phyloP scores from a whole-genome alignment of 345 rosid species.

The Acer saccharum region DNA sequence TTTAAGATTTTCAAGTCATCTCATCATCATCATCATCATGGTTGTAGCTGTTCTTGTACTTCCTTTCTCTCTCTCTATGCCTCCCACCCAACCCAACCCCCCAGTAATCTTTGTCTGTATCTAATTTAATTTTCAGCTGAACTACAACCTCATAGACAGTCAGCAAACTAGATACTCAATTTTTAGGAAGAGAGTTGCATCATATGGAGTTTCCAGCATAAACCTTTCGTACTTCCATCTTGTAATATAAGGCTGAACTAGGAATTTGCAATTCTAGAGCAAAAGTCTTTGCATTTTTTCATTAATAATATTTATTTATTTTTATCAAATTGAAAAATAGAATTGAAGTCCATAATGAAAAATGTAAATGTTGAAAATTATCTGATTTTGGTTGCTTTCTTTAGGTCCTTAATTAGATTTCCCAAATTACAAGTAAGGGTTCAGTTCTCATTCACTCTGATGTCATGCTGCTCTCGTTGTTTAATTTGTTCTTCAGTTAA shows the following conservation, averaged over 20 bases:
- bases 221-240: background rate
- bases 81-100: background rate
- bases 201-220: background rate
- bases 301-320: no score
- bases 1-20: slow-evolving; percentile 11
- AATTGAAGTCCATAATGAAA: background rate
- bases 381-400: background rate
- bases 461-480: background rate
- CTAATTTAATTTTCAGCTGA: background rate
- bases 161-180: background rate
- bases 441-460: background rate
- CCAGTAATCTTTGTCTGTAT: no score
- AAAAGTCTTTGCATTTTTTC: background rate
- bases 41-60: background rate
- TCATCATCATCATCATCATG: background rate
- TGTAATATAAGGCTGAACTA: slow-evolving; percentile 4
- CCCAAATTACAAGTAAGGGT: background rate
- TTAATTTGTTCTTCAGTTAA: background rate
- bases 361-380: background rate
- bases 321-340: background rate
- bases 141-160: background rate
- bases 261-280: background rate
- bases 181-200: background rate
- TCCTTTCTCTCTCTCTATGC: background rate
- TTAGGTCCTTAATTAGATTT: background rate